Evolutionary conservation across 192 early-diverging fungal genomes (phyloP), one percentile per base, ranked within the genome.

Genomic region (Haplosporangium gracile): DNA sequence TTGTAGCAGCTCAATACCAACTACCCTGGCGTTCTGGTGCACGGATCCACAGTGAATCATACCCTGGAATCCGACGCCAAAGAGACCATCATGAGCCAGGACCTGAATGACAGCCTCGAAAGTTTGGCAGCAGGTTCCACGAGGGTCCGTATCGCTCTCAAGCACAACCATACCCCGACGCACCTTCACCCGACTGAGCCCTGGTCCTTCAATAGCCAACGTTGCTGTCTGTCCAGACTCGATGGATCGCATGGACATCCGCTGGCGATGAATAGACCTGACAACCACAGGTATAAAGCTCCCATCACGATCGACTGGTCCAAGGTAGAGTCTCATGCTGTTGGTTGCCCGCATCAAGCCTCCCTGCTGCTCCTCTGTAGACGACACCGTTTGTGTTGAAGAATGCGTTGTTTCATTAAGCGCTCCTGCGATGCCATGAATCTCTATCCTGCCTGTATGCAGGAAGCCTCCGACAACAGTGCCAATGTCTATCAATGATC

Each of bases 211-310:
- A 40, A 97, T 88, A 9, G 96, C 97, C 45, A 95, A 83, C 13
- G 95, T 94, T 9, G 95, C 96, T 32, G 95, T 95, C 36, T 96
- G 94, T 8, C 96, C 96, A 0, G 93, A 90, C 34, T 93, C 88
- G 18, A 95, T 90, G 11, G 91, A 89, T 29, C 92, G 90, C 63
- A 94, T 92, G 0, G 95, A 93, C 78, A 95, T 95, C 2, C 97
- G 92, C 78, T 97, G 94, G 9, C 95, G 92, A 57, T 98, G 96
- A 39, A 97, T 96, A 1, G 96, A 97, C 32, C 88, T 92, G 13
- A 98, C 91, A 8, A 89, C 90, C 0, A 96, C 92, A 9, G 91
- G 90, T 38, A 90, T 90, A 89, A 97, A 98, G 9, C 84, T 72
- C 51, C 84, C 84, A 65, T 86, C 84, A 3, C 79, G 69, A 39